Conservation (phyloP, 2,329 filamentous ascomycete species). For the Sordariomycetes sp. region DNA sequence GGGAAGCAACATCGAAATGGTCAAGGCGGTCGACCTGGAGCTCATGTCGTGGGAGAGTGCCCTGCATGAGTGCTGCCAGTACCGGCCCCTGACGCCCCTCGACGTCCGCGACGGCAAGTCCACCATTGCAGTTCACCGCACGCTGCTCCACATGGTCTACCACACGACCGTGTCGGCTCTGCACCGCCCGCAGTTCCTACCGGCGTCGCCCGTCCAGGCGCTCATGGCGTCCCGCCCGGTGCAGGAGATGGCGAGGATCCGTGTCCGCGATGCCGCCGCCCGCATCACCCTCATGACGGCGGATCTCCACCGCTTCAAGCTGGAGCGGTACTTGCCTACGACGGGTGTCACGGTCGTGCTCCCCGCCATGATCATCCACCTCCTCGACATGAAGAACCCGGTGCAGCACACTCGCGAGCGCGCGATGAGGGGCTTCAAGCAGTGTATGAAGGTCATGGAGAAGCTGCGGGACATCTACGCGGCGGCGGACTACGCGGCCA, state of each 20-base stretch:
- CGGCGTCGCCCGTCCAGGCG: slow-evolving; percentile 46
- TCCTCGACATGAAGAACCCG: slow-evolving; percentile 81
- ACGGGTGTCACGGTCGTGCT: slow-evolving; percentile 84
- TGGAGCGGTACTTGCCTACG: slow-evolving; percentile 73
- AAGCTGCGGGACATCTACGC: slow-evolving; percentile 80
- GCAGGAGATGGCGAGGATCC: slow-evolving; percentile 69
- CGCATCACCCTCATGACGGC: slow-evolving; percentile 78
- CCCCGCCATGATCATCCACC: slow-evolving; percentile 85
- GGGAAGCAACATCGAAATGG: slow-evolving; percentile 66
- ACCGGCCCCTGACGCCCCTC: slow-evolving; percentile 38
- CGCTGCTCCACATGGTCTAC: slow-evolving; percentile 88
- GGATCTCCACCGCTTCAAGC: slow-evolving; percentile 56
- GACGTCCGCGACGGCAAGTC: slow-evolving; percentile 48
- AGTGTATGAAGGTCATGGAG: slow-evolving; percentile 87
- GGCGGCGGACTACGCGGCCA: slow-evolving; percentile 89
- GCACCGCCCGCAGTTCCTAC: slow-evolving; percentile 81
- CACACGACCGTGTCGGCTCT: slow-evolving; percentile 83
- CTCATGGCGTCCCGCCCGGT: slow-evolving; percentile 49
- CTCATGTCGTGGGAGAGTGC: slow-evolving; percentile 65
- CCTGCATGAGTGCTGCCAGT: slow-evolving; percentile 59
- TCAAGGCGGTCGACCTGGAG: slow-evolving; percentile 66
- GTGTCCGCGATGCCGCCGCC: slow-evolving; percentile 70
- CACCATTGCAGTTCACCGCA: slow-evolving; percentile 57
- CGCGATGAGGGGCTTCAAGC: slow-evolving; percentile 70
- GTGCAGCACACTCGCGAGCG: slow-evolving; percentile 57